Percentiles rank a stretch among this genome's conserved stretches.
Conservation (phyloP, 345 rosid genomes). For the Eucalyptus viminalis region DNA sequence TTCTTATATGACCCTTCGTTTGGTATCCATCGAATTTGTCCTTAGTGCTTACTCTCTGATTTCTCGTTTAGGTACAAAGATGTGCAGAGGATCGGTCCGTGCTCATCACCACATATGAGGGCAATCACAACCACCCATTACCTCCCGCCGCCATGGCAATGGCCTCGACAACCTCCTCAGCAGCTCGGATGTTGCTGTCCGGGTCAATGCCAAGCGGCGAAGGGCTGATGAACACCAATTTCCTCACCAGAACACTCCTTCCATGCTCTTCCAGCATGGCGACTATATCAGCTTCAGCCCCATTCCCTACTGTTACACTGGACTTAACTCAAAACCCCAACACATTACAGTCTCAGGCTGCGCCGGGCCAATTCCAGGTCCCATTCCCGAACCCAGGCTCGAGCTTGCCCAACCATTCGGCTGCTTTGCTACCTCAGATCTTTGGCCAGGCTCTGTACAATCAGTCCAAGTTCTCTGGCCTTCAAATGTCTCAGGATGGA, state of each 20-base stretch:
- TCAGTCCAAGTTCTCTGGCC: slow-evolving; percentile 54
- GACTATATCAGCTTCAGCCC: slow-evolving; percentile 91
- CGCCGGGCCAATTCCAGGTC: slow-evolving; percentile 24
- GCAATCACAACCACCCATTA: slow-evolving; percentile 89
- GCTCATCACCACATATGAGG: slow-evolving; percentile 87
- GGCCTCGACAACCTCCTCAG: slow-evolving; percentile 91
- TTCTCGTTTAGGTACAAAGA: slow-evolving; percentile 60
- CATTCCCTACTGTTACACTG: slow-evolving; percentile 88
- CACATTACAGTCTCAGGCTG: slow-evolving; percentile 16
- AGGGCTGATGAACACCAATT: slow-evolving; percentile 54
- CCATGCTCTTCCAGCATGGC: slow-evolving; percentile 97
- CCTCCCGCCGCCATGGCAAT: slow-evolving; percentile 89
- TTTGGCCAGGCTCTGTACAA: slow-evolving; percentile 48
- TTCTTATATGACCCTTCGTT: background rate
- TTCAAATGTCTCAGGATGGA: slow-evolving; percentile 42
- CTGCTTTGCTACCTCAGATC: slow-evolving; percentile 41
- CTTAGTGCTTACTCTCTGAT: background rate
- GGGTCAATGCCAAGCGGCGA: slow-evolving; percentile 82
- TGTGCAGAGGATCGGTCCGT: slow-evolving; percentile 84
- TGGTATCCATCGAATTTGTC: background rate
- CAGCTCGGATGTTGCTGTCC: slow-evolving; percentile 70
- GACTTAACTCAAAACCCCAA: slow-evolving; percentile 58
- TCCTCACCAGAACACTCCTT: slow-evolving; percentile 61
- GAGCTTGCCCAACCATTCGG: background rate
- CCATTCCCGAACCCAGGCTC: slow-evolving; percentile 26